A percentile compares a stretch with the other conserved stretches of the same genome.
These are phyloP conservation scores for Aristolochia californica DNA, from an alignment of 164 flowering plant species.

Conservation along the genomic window DNA sequence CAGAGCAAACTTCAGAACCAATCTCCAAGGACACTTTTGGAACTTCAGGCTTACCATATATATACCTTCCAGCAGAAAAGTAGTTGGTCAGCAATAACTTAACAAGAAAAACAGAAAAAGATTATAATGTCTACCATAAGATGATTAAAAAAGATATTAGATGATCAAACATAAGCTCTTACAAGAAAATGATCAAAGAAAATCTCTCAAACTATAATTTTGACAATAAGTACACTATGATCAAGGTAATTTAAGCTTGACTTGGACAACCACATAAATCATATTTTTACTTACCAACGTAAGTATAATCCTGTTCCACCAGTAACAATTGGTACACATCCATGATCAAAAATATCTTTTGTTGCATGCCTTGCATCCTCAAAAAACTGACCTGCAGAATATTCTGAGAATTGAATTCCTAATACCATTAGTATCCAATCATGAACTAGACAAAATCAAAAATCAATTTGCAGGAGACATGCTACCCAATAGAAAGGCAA, in stretches of 20 bases:
- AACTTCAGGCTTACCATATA: constrained; percentile 97
- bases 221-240: neutral
- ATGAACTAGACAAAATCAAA: neutral
- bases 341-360: constrained; percentile 45
- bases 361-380: constrained; percentile 87
- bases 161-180: neutral
- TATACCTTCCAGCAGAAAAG: constrained; percentile 40
- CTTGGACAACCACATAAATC: neutral
- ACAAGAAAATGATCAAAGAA: neutral
- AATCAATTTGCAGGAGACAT: neutral
- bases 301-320: constrained; percentile 96
- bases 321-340: constrained; percentile 73
- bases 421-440: neutral
- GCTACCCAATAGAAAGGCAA: neutral
- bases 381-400: constrained; percentile 85
- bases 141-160: neutral
- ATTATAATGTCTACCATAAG: neutral
- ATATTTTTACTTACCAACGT: constrained; percentile 50
- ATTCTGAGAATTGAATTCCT: constrained; percentile 30
- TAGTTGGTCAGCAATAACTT: neutral
- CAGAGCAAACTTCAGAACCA: constrained; percentile 50
- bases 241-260: neutral
- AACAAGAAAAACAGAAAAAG: neutral
- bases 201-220: neutral
- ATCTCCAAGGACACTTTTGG: constrained; percentile 76